Base-by-base conservation (phyloP, 768 basidiomycete genomes). In the Podaxis rugospora region DNA sequence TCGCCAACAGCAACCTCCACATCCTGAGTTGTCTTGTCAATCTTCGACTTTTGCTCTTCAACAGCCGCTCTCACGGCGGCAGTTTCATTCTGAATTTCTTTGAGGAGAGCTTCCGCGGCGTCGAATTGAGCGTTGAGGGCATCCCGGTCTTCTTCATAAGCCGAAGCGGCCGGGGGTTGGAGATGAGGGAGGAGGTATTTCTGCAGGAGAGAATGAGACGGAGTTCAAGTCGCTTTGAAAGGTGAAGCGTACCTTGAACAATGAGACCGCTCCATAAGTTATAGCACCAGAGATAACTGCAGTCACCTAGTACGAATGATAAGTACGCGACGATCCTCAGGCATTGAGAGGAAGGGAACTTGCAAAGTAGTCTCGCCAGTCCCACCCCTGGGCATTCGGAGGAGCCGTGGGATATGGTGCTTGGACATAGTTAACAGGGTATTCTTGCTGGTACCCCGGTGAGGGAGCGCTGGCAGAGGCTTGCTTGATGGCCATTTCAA, bases 301-400 rank as follows among this genome's bases (percentile, higher is more conserved):
- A 71, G 95, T 93, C 67, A 99, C 95, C 95, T 98, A 69, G 6
- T 5, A 18, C 63, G 55, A 44, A 57, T 46, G 39, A 53, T 68
- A 44, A 66, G 68, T 68, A 72, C 62, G 66, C 66, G 70, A 65
- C 68, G 65, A 52, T 57, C 14, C 52, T 10, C 32, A 11, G 36
- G 53, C 14, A 50, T 42, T 25, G 36, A 46, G 50, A 53, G 65
- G 32, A 25, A 55, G 32, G 55, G 36, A 37, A 18, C 77, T 69
- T 69, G 95, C 95, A 71, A 98, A 99, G 73, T 96, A 93, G 75
- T 99, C 97, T 61, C 95, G 81, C 97, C 97, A 99, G 72, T 98
- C 96, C 84, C 92, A 87, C 61, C 77, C 79, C 7, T 83, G 85
- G 23, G 75, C 68, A 14, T 79, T 79, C 63, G 82, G 73, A 16